These are phyloP conservation scores for Hygrophila difformis DNA, from an alignment of 257 asterid species.

Conservation along the genomic window DNA sequence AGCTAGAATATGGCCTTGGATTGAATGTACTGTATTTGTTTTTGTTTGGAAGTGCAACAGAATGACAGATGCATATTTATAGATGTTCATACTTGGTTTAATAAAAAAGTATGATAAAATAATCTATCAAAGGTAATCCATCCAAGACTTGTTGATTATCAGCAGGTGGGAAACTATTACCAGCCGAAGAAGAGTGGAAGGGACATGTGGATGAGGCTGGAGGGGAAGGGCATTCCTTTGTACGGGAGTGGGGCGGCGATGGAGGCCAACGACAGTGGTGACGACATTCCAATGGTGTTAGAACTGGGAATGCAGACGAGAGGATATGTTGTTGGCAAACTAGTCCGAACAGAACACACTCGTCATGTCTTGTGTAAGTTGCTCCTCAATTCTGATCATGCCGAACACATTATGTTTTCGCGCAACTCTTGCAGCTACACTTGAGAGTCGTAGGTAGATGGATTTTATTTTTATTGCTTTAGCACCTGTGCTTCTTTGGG, in stretches of 20 bases:
- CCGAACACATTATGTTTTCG: conserved; percentile 23
- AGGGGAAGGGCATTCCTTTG: conserved; percentile 45
- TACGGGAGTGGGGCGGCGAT: conserved; percentile 55
- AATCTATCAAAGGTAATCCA: too few species aligned
- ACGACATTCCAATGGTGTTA: conserved; percentile 39
- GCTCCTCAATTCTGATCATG: conserved; percentile 18
- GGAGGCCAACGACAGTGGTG: conserved; percentile 12
- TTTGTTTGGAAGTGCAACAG: too few species aligned
- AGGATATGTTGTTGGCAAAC: conserved; percentile 43
- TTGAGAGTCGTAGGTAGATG: too few species aligned
- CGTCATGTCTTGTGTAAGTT: conserved; percentile 42
- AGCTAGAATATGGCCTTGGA: too few species aligned
- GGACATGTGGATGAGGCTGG: conserved; percentile 27
- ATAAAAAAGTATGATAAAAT: too few species aligned
- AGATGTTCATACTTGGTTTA: too few species aligned
- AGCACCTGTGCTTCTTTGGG: too few species aligned
- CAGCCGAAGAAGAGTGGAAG: conserved; percentile 42
- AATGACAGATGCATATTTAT: too few species aligned
- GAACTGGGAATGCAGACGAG: conserved; percentile 32
- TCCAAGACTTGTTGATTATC: not conserved
- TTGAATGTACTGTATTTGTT: too few species aligned
- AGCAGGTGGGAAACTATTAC: conserved; percentile 51
- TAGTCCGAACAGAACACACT: conserved; percentile 45
- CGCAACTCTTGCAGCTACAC: conserved; percentile 35
- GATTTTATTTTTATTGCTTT: too few species aligned